Evolutionary conservation across 1,139 yeast species (phyloP), one percentile per base, ranked within the genome.

Genomic region (Protomyces gravidus): DNA sequence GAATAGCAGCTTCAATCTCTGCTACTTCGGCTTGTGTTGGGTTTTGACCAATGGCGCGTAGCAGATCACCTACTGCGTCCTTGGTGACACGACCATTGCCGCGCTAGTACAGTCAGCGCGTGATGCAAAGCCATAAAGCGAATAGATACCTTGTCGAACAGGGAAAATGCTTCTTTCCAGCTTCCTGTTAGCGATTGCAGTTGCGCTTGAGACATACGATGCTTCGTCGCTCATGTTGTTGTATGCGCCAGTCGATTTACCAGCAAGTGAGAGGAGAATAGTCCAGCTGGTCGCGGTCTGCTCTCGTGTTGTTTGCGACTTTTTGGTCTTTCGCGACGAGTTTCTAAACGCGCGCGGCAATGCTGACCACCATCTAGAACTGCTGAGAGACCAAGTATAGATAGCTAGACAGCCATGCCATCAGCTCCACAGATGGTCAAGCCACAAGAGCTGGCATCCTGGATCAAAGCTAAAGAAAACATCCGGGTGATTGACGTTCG

Each of bases 41-140:
- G 77, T 94, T 94, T 76, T 92, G 97, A 33, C 98, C 98, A 63
- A 92, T 92, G 2, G 98, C 97, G 73, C 99, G 81, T 64, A 94
- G 80, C 68, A 94, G 81, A 70, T 94, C 98, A 45, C 97, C 98
- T 62, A 94, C 80, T 63, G 88, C 85, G 67, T 85, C 89, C 63
- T 82, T 80, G n/a, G 96, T 84, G 63, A 94, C 92, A 72, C 84
- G 81, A 17, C 98, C 98, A 48, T 94, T 88, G 46, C 97, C 98
- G 69, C 89, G 88, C 76, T 53, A 28, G 19, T 0, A 2, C 13
- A 46, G 36, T 6, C 3, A 13, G 17, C 13, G 15, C 9, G 15
- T 6, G 7, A n/a, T n/a, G n/a, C n/a, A n/a, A n/a, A n/a, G n/a
- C n/a, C n/a, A n/a, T n/a, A n/a, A n/a, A n/a, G n/a, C n/a, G n/a